A percentile compares a stretch with the other conserved stretches of the same genome.
Conservation (phyloP, 805 yeast species). For the Dipodascus albidus region DNA sequence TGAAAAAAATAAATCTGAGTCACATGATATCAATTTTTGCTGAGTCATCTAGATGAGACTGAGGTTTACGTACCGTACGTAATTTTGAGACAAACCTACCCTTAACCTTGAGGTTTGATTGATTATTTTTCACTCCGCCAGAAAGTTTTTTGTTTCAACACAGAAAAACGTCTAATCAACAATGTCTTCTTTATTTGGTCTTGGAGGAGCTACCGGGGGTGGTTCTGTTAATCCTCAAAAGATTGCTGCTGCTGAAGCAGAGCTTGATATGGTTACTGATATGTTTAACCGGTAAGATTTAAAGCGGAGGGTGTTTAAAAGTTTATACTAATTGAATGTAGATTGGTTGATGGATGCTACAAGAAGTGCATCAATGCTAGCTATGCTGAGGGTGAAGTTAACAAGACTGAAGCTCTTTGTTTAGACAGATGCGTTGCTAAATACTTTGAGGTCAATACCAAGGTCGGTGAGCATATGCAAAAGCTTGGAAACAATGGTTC, state of each 20-base stretch:
- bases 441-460: conserved; percentile 87
- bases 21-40: not conserved
- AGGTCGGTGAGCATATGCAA: conserved; percentile 76
- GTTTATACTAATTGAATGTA: conserved; percentile 1
- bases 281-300: conserved; percentile 61
- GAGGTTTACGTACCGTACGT: not conserved
- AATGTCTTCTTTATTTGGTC: conserved; percentile 33
- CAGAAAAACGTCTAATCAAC: not conserved
- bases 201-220: conserved; percentile 37
- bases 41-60: not conserved
- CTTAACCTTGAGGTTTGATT: not conserved
- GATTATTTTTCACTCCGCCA: not conserved
- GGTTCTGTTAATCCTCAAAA: conserved; percentile 24
- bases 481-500: conserved; percentile 30
- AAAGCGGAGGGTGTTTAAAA: not conserved
- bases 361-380: conserved; percentile 56
- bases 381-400: conserved; percentile 63
- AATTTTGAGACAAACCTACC: too few relatives aligned
- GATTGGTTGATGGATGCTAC: conserved; percentile 81
- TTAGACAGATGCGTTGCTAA: conserved; percentile 93
- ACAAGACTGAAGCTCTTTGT: conserved; percentile 74
- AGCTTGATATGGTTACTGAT: conserved; percentile 92
- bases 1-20: not conserved
- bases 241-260: conserved; percentile 81
- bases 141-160: not conserved